phyloP scores from a whole-genome alignment of 2,329 filamentous ascomycete genomes.

The Paecilomyces variotii region DNA sequence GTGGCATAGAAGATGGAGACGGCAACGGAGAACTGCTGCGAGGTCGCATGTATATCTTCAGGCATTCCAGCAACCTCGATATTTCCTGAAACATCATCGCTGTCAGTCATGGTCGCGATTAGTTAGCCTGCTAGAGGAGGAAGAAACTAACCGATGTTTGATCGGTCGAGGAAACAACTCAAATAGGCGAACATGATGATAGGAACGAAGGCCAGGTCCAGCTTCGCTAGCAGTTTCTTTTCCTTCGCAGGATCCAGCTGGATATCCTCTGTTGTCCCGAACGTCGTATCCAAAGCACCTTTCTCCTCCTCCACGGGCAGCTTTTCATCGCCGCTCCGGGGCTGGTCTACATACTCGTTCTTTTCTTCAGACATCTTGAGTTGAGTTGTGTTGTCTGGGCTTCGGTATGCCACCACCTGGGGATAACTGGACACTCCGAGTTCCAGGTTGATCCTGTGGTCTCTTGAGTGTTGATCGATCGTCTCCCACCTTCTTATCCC shows the following conservation, averaged over 20 bases:
- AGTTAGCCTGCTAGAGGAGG: neutral
- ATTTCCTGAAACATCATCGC: constrained; percentile 30
- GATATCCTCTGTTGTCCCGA: constrained; percentile 15
- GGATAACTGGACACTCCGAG: no score
- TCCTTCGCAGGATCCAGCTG: constrained; percentile 40
- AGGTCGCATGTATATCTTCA: constrained; percentile 35
- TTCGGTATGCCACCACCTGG: neutral
- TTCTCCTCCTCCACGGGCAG: neutral
- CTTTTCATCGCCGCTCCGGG: neutral
- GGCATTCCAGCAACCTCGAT: constrained; percentile 42
- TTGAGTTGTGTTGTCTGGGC: neutral
- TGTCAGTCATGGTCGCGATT: neutral
- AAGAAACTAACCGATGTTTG: constrained; percentile 40
- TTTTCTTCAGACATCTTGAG: neutral
- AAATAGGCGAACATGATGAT: constrained; percentile 51
- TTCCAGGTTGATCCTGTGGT: no score
- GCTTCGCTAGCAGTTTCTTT: constrained; percentile 38
- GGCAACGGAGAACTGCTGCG: constrained; percentile 39
- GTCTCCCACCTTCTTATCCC: neutral
- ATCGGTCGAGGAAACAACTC: constrained; percentile 48
- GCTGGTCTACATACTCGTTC: neutral
- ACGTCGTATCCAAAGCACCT: neutral
- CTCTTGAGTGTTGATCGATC: no score
- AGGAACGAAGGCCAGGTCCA: constrained; percentile 42
- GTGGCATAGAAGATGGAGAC: constrained; percentile 47